Evolutionary conservation across 164 flowering plant species (phyloP).

Genomic region (Nymphaea colorata): DNA sequence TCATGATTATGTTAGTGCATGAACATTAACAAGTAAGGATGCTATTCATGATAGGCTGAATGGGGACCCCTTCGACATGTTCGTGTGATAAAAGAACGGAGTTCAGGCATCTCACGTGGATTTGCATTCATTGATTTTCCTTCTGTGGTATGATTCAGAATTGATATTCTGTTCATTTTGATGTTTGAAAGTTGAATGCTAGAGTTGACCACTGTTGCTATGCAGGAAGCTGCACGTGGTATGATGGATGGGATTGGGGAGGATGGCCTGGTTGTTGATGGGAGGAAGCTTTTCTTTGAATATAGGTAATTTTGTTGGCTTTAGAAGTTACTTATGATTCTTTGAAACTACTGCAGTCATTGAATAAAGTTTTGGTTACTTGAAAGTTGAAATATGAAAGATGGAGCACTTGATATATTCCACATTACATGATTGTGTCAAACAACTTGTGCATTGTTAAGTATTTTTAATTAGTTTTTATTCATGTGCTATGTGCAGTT

Average conservation of each 20-base stretch:
- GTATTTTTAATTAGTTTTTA: too few relatives aligned
- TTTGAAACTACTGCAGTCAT: too few relatives aligned
- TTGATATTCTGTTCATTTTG: conserved; percentile 3
- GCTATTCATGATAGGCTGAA: conserved; percentile 49
- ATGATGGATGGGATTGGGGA: conserved; percentile 91
- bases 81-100: conserved; percentile 88
- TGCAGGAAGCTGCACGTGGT: conserved; percentile 69
- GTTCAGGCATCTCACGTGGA: conserved; percentile 89
- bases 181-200: neutral
- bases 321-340: neutral
- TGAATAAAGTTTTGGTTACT: too few relatives aligned
- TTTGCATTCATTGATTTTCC: conserved; percentile 98
- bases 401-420: too few relatives aligned
- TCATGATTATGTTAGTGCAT: too few relatives aligned
- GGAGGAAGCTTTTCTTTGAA: conserved; percentile 82
- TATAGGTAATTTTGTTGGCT: conserved; percentile 46
- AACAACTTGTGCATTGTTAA: too few relatives aligned
- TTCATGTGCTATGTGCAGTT: too few relatives aligned
- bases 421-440: too few relatives aligned
- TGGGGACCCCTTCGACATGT: conserved; percentile 99
- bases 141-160: conserved; percentile 49
- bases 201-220: conserved; percentile 1
- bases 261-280: conserved; percentile 88
- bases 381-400: too few relatives aligned
- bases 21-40: too few relatives aligned